Conservation (phyloP, 768 basidiomycete species). For the Lentinula lateritia region DNA sequence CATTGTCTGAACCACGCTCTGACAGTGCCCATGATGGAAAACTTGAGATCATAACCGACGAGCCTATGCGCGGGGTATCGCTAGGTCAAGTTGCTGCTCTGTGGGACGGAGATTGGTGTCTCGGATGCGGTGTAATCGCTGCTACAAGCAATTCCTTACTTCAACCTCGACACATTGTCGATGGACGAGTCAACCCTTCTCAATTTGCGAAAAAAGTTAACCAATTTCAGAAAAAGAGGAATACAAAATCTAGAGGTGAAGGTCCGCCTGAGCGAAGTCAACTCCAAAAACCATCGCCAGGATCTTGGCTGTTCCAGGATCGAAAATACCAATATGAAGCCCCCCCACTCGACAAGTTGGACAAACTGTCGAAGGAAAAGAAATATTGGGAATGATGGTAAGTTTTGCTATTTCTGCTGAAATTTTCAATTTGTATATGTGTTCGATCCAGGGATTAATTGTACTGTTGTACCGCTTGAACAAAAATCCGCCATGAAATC, state of each 20-base stretch:
- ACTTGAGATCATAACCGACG: slow-evolving; percentile 44
- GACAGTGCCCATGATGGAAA: slow-evolving; percentile 20
- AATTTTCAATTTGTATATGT: neutral
- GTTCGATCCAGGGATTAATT: neutral
- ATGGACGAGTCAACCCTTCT: neutral
- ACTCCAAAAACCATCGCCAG: neutral
- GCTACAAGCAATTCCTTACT: slow-evolving; percentile 8
- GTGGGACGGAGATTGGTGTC: slow-evolving; percentile 71
- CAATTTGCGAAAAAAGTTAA: neutral
- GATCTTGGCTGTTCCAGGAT: no score
- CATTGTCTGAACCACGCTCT: slow-evolving; percentile 8
- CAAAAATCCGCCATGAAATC: no score
- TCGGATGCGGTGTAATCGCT: slow-evolving; percentile 75
- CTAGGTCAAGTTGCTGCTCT: slow-evolving; percentile 78
- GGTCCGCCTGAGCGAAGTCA: neutral
- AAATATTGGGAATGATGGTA: neutral
- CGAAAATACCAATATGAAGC: neutral
- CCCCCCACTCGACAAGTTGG: neutral
- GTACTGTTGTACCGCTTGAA: no score
- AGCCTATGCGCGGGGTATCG: slow-evolving; percentile 62
- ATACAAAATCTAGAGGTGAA: neutral
- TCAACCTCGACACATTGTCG: neutral
- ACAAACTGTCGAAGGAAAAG: neutral
- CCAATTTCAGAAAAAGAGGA: neutral
- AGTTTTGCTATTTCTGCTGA: neutral